Percentiles rank a stretch among this genome's conserved stretches.
These are phyloP conservation scores for Ceratocystis albifundus DNA, from an alignment of 2,329 filamentous ascomycete species.

Conservation along the genomic window DNA sequence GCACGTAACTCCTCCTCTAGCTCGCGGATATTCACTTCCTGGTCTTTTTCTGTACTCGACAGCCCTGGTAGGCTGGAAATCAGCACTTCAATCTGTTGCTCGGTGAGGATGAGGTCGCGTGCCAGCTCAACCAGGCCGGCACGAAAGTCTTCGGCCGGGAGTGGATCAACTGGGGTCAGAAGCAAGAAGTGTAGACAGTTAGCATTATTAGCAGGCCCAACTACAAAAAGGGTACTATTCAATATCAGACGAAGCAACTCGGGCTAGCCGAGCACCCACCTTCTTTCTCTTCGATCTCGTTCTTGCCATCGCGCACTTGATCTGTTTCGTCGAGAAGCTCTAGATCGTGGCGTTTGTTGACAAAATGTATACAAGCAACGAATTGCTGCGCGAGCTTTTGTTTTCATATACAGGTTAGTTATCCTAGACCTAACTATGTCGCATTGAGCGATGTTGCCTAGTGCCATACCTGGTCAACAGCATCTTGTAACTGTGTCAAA, in stretches of 20 bases:
- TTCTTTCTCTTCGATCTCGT: constrained; percentile 41
- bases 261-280: constrained; percentile 29
- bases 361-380: constrained; percentile 53
- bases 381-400: constrained; percentile 55
- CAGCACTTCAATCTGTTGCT: constrained; percentile 70
- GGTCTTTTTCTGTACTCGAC: constrained; percentile 65
- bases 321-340: constrained; percentile 47
- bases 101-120: constrained; percentile 63
- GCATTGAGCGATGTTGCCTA: too few species aligned
- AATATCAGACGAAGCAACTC: too few species aligned
- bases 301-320: constrained; percentile 47
- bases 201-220: too few species aligned
- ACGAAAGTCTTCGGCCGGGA: constrained; percentile 52
- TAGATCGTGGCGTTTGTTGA: constrained; percentile 57
- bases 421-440: too few species aligned
- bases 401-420: neutral
- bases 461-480: constrained; percentile 59
- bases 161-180: constrained; percentile 42
- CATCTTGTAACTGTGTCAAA: constrained; percentile 74
- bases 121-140: constrained; percentile 61
- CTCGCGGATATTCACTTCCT: constrained; percentile 54
- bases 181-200: neutral
- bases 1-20: constrained; percentile 53
- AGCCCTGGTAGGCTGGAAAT: constrained; percentile 66
- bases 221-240: too few species aligned